Evolutionary conservation across 2,329 filamentous ascomycete genomes (phyloP), one percentile per base, ranked within the genome.

Genomic region (Stylonectria norvegica): DNA sequence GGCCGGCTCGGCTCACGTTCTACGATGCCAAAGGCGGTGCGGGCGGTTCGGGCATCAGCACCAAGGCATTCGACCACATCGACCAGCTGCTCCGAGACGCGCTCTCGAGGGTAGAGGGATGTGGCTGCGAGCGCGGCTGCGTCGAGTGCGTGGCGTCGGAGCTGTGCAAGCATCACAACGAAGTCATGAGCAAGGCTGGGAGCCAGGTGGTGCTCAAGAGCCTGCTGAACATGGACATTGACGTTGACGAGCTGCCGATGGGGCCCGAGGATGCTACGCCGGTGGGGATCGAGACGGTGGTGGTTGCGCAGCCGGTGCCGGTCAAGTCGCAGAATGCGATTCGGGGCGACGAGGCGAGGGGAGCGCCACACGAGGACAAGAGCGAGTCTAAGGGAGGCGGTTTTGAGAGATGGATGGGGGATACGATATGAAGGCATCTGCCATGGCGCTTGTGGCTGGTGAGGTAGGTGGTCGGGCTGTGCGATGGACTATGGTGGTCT

Each of bases 21-120:
- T 98, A 97, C 65, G 93, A 97, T 61, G 85, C 89, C 3, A 95
- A 95, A 64, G 93, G 93, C 6, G 91, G 91, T 0, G 76, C 85
- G 0, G 78, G 79, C 30, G 91, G 91, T 0, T 85, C 81, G 0
- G 93, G 93, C 0, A 94, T 96, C 52, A 89, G 85, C 47, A 86
- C 85, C 27, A 96, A 95, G 60, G 91, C 89, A 0, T 97, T 97
- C 57, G 91, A 97, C 56, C 94, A 95, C 57, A 74, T 95, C 15
- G 89, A 95, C 56, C 62, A 85, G 22, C 68, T 97, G 22, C 73
- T 97, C 1, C 69, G 70, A 15, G 84, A 90, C 58, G 91, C 90
- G 0, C 75, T 93, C 25, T 73, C 79, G 41, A 74, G 93, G 6
- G 81, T 97, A 5, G 81, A 86, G 57, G 73, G 71, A 2, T 98